Evolutionary conservation across 2,329 filamentous ascomycete species (phyloP).

Genomic region (Blastomyces silverae): DNA sequence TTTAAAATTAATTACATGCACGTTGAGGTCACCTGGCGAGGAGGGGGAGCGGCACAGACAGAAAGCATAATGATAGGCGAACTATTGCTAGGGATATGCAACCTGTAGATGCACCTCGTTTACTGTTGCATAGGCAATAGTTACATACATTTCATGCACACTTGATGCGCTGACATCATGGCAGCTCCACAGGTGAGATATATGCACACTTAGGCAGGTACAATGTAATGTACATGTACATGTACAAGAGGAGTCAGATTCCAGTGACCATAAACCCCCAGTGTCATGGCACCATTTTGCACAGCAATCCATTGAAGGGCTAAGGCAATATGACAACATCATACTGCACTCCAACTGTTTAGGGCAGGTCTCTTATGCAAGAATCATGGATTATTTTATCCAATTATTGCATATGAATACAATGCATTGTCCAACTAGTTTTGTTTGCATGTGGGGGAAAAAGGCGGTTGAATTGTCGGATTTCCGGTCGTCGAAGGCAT

Average conservation of each 20-base stretch:
- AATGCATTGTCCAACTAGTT: neutral
- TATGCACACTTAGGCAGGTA: slow-evolving; percentile 2
- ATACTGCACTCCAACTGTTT: neutral
- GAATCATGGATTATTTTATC: neutral
- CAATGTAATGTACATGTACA: neutral
- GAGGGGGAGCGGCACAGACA: neutral
- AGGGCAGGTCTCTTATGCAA: neutral
- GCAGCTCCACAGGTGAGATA: neutral
- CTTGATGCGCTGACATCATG: neutral
- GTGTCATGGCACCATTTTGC: neutral
- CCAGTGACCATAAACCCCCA: neutral
- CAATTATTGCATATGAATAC: neutral
- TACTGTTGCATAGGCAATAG: slow-evolving; percentile 2
- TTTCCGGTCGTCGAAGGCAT: neutral
- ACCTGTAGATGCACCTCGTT: neutral
- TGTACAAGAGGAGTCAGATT: neutral
- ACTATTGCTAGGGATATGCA: neutral
- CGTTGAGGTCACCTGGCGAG: neutral
- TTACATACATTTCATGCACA: neutral
- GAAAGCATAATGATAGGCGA: neutral
- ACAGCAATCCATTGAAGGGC: neutral
- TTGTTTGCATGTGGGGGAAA: neutral
- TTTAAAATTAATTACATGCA: slow-evolving; percentile 2
- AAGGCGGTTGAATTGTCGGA: neutral
- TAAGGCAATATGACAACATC: slow-evolving; percentile 1